A percentile compares a stretch with the other conserved stretches of the same genome.
phyloP scores from a whole-genome alignment of 208 protist species.

The Trypanosomatidae sp. region DNA sequence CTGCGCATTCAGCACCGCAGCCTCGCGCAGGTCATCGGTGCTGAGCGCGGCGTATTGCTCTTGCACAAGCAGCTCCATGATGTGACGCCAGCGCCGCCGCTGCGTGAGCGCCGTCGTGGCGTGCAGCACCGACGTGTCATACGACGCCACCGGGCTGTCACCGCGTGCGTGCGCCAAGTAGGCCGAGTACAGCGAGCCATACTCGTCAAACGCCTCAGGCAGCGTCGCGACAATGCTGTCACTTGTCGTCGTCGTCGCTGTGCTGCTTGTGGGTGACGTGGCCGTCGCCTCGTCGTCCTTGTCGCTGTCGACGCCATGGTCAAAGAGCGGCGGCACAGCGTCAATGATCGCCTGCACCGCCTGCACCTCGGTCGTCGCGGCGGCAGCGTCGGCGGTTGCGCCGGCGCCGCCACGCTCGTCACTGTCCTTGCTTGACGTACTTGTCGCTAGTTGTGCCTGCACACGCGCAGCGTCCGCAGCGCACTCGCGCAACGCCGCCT shows the following conservation, averaged over 20 bases:
- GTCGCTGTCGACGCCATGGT: background rate
- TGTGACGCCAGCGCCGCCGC: constrained; percentile 49
- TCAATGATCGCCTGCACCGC: constrained; percentile 18
- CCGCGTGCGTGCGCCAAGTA: constrained; percentile 50
- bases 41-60: constrained; percentile 69
- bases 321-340: constrained; percentile 12
- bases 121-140: constrained; percentile 36
- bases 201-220: constrained; percentile 9
- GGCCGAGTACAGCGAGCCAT: constrained; percentile 41
- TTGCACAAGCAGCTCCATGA: constrained; percentile 62
- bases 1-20: constrained; percentile 49
- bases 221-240: background rate
- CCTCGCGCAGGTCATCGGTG: constrained; percentile 31
- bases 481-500: constrained; percentile 22
- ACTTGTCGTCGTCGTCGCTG: too few species aligned
- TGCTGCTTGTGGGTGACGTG: background rate
- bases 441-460: too few species aligned
- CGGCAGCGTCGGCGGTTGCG: background rate
- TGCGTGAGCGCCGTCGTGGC: constrained; percentile 20
- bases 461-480: constrained; percentile 1
- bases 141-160: constrained; percentile 32
- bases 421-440: too few species aligned
- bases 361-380: background rate
- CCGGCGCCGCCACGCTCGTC: too few species aligned
- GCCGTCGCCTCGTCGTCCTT: background rate